phyloP scores from a whole-genome alignment of 2,329 filamentous ascomycete species.

The Emergomyces pasteurianus region DNA sequence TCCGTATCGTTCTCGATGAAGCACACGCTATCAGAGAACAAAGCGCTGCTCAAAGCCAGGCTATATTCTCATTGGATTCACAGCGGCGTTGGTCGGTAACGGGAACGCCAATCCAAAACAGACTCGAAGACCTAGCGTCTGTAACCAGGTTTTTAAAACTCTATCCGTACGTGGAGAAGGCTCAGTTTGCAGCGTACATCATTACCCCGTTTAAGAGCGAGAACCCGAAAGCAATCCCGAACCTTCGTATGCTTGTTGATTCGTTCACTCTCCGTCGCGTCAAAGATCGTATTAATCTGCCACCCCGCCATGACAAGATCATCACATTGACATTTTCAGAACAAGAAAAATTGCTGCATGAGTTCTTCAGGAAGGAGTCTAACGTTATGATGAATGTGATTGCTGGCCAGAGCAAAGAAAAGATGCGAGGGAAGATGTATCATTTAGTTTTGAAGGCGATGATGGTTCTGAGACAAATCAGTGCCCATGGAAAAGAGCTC shows the following conservation, averaged over 20 bases:
- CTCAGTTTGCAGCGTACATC: conserved; percentile 67
- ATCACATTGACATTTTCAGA: conserved; percentile 62
- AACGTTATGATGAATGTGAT: conserved; percentile 69
- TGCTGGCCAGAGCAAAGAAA: conserved; percentile 50
- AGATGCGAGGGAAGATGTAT: conserved; percentile 74
- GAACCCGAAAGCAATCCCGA: conserved; percentile 56
- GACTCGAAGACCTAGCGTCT: conserved; percentile 77
- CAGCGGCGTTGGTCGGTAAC: conserved; percentile 93
- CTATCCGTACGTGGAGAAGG: conserved; percentile 69
- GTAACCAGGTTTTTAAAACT: conserved; percentile 76
- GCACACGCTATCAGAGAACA: conserved; percentile 89
- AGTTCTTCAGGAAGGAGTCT: conserved; percentile 72
- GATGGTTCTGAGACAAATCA: conserved; percentile 75
- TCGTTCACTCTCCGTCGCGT: conserved; percentile 85
- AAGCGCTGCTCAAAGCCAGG: conserved; percentile 68
- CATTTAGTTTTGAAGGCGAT: conserved; percentile 90
- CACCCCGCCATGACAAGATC: conserved; percentile 59
- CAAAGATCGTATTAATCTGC: conserved; percentile 82
- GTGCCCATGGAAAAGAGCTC: conserved; percentile 86
- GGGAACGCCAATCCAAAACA: conserved; percentile 89
- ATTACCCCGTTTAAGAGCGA: conserved; percentile 76
- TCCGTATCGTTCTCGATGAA: conserved; percentile 86
- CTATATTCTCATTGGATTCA: conserved; percentile 66
- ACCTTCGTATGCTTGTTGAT: conserved; percentile 78
- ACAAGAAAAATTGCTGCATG: conserved; percentile 66